Base-by-base conservation (phyloP, 2,329 filamentous ascomycete genomes). In the Tolypocladium paradoxum region DNA sequence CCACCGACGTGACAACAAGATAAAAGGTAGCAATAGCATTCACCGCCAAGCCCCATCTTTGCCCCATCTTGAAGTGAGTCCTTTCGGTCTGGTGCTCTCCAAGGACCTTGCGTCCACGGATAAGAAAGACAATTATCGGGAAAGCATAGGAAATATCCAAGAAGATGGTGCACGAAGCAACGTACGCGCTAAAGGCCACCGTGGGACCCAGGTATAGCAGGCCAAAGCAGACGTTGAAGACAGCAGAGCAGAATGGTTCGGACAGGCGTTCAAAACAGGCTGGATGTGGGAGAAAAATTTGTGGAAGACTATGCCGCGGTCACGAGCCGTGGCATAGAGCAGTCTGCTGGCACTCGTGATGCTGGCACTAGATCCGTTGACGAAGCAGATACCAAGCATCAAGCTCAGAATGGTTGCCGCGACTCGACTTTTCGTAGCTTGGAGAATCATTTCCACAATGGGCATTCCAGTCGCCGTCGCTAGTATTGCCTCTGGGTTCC, bases 121-220 rank as follows among this genome's bases (percentile, higher is more conserved):
- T 45, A 6, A 72, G 62, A 3, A 73, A 60, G 7, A 62, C 64
- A 1, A 72, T 61, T 22, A 75, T 64, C 2, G 73, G 74, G 9
- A 73, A 63, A 7, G 67, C 71, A 34, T 75, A 76, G 1, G 73
- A 75, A 1, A 76, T 61, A 53, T 75, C 75, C 2, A 76, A 65
- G 46, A 76, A 69, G 14, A 76, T 69, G 16, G 73, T 75, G 57
- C 68, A 72, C 24, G 68, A 71, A 4, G 73, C 69, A 0, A 73
- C 67, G 54, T 75, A 74, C 7, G 74, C 73, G 50, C 69, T 72
- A 49, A 76, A 77, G 1, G 74, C 73, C 12, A 75, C 73, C 16
- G 67, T 67, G 1, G 72, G 73, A 1, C 73, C 73, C 0, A 75
- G 65, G 53, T 75, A 76, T 5, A 77, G 63, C 2, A 76, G 65